Percentiles rank a stretch among this genome's conserved stretches.
phyloP scores from a whole-genome alignment of 1,284 basidiomycete genomes.

The Naganishia cerealis region DNA sequence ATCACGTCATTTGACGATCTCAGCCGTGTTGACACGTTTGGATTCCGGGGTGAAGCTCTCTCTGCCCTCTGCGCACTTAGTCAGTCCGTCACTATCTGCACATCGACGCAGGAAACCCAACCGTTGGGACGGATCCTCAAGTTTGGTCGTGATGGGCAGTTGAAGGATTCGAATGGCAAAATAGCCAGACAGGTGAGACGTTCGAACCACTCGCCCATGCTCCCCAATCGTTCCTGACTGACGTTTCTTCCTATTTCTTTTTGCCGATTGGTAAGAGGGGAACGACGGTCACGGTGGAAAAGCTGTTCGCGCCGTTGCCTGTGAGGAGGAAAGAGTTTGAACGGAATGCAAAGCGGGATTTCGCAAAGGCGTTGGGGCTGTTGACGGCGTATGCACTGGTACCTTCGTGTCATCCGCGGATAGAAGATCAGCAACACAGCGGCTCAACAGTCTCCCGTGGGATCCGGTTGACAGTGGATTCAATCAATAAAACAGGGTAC shows the following conservation, averaged over 20 bases:
- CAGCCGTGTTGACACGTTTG: constrained; percentile 76
- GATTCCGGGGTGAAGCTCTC: constrained; percentile 93
- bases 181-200: constrained; percentile 71
- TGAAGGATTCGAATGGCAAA: constrained; percentile 59
- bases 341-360: constrained; percentile 85
- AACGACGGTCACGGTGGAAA: constrained; percentile 74
- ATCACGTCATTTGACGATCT: constrained; percentile 75
- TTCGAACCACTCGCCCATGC: not conserved
- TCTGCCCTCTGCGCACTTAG: constrained; percentile 87
- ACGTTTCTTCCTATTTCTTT: constrained; percentile 18
- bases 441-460: constrained; percentile 57
- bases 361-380: constrained; percentile 76
- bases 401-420: constrained; percentile 58
- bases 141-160: constrained; percentile 66
- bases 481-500: constrained; percentile 72
- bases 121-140: constrained; percentile 78
- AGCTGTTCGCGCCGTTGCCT: constrained; percentile 78
- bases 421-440: constrained; percentile 34
- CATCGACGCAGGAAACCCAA: constrained; percentile 67
- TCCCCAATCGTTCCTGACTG: not conserved
- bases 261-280: constrained; percentile 63
- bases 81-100: constrained; percentile 68
- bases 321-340: constrained; percentile 91
- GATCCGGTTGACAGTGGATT: constrained; percentile 74
- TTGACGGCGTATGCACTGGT: constrained; percentile 88